A percentile compares a stretch with the other conserved stretches of the same genome.
Evolutionary conservation across 495 filamentous ascomycete genomes (phyloP).

Genomic region (Lasiosphaeris hirsuta): DNA sequence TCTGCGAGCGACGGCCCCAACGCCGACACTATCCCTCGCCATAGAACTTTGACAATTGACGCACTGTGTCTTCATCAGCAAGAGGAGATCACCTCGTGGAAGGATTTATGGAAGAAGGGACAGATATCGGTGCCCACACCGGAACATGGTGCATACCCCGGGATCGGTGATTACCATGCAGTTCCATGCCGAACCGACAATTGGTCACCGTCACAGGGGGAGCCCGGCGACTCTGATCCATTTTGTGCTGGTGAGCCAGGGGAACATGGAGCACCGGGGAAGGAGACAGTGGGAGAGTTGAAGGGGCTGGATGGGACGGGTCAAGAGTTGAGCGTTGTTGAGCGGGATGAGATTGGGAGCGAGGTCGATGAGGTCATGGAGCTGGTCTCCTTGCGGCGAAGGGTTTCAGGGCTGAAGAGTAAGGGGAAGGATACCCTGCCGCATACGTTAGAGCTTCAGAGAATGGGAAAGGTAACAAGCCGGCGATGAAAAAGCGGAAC

Average conservation of each 20-base stretch:
- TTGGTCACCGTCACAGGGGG: not conserved
- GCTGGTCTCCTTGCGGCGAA: too few species aligned
- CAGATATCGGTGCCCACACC: not conserved
- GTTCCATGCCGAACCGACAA: not conserved
- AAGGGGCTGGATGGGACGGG: not conserved
- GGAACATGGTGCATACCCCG: not conserved
- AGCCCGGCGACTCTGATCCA: conserved; percentile 3
- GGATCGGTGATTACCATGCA: not conserved
- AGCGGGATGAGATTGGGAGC: not conserved
- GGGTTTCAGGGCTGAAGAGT: not conserved
- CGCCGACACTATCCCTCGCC: not conserved
- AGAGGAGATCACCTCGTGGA: too few species aligned
- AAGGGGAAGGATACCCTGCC: not conserved
- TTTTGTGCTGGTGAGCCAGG: not conserved
- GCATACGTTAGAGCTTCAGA: not conserved
- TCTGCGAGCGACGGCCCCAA: too few species aligned
- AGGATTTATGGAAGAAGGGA: not conserved
- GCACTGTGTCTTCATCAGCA: not conserved
- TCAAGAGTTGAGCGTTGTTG: not conserved
- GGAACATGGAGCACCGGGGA: not conserved
- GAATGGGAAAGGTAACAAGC: not conserved
- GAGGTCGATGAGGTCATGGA: too few species aligned
- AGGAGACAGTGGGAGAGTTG: not conserved
- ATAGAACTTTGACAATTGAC: not conserved
- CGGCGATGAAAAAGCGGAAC: not conserved